phyloP scores from a whole-genome alignment of 805 yeast species.

The Myxozyma monticola region DNA sequence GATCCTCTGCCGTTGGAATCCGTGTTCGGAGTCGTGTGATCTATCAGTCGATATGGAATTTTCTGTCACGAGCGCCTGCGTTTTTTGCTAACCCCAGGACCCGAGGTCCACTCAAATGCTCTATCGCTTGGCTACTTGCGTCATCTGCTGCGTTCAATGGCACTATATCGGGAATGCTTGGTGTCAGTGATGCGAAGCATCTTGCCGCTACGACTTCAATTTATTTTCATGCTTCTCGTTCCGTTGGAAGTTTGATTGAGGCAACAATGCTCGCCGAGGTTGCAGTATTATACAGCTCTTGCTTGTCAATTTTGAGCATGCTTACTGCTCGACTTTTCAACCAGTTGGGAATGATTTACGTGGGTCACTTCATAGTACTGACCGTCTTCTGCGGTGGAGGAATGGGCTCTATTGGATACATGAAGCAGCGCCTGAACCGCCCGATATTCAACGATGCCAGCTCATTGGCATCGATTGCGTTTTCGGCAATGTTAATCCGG shows the following conservation, averaged over 20 bases:
- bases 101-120: slow-evolving; percentile 63
- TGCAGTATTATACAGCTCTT: slow-evolving; percentile 55
- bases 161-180: slow-evolving; percentile 49
- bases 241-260: slow-evolving; percentile 79
- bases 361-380: slow-evolving; percentile 50
- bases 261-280: slow-evolving; percentile 61
- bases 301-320: slow-evolving; percentile 55
- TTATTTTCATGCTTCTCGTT: slow-evolving; percentile 78
- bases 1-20: too few relatives aligned
- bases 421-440: slow-evolving; percentile 65
- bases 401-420: slow-evolving; percentile 64
- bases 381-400: slow-evolving; percentile 51
- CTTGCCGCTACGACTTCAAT: slow-evolving; percentile 80
- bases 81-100: too few relatives aligned
- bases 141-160: slow-evolving; percentile 65
- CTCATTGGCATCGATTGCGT: slow-evolving; percentile 68
- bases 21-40: too few relatives aligned
- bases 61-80: too few relatives aligned
- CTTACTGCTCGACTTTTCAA: slow-evolving; percentile 50
- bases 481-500: slow-evolving; percentile 68
- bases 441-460: slow-evolving; percentile 81
- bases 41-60: too few relatives aligned
- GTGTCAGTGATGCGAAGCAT: slow-evolving; percentile 73
- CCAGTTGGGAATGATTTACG: slow-evolving; percentile 43
- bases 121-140: slow-evolving; percentile 72